Base-by-base conservation (phyloP, 257 asterid species). In the Datura wrightii region DNA sequence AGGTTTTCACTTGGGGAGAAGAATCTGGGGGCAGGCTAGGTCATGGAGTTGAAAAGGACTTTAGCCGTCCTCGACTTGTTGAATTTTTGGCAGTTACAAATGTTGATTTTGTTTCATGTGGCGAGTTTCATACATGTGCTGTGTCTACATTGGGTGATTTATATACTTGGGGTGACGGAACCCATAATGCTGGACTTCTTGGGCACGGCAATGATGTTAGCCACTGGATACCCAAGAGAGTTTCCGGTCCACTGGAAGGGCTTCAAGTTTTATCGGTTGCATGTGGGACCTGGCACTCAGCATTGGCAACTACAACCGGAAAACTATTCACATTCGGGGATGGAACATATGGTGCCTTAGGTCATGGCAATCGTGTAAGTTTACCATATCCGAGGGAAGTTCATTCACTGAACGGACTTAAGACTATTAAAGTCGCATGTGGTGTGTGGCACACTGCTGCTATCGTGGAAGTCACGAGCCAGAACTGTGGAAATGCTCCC, bases 361-460 rank as follows among this genome's bases (percentile, higher is more conserved):
- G 99, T 13, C 98, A 97, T 46, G 99, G 99, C 0, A 89, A 94
- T 71, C 93, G 94, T 3, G 93, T 89, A 82, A 94, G 90, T 52
- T 66, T 89, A 55, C 54, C 89, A 3, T 88, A 87, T 69, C 99
- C 98, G 3, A 93, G 79, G 90, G 98, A 93, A 87, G 94, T 97
- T 82, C 87, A 91, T 67, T 87, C 94, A 3, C 86, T 97, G 88
- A 82, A 88, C 37, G 98, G 98, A 41, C 82, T 94, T 19, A 97
- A 89, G 88, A 89, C 94, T 2, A 76, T 97, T 46, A 89, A 93
- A 67, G 94, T 95, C 70, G 90, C 98, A 2, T 95, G 99, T 55
- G 97, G 98, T n/a, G 88, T 92, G 15, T 97, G 98, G 98, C 98
- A 97, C 84, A 95, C 98, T 1, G 98, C 97, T 66, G 98, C 99